These are phyloP conservation scores for Arthroderma sp. DNA, from an alignment of 2,329 filamentous ascomycete genomes.

Conservation along the genomic window DNA sequence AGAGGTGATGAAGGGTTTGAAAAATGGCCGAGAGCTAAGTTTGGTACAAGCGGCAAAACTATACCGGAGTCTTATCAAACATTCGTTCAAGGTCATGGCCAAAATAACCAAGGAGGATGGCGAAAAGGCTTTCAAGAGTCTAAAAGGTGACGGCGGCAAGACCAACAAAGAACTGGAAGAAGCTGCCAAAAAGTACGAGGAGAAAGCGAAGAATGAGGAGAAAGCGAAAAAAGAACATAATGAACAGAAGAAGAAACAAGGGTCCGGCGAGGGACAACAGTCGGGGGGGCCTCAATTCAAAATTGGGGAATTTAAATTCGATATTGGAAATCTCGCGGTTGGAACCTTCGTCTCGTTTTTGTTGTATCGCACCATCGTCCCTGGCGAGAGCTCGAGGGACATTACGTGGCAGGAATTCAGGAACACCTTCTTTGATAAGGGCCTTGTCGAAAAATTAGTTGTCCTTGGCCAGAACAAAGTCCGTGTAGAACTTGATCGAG, in stretches of 20 bases:
- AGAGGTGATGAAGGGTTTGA: conserved; percentile 46
- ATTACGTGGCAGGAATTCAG: conserved; percentile 98
- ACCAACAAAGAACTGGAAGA: background rate
- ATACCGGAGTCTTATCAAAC: conserved; percentile 42
- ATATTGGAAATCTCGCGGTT: conserved; percentile 44
- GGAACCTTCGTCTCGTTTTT: conserved; percentile 50
- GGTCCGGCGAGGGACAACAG: conserved; percentile 16
- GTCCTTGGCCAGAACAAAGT: conserved; percentile 68
- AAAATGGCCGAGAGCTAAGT: conserved; percentile 33
- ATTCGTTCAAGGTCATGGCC: conserved; percentile 40
- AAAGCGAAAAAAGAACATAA: conserved; percentile 25
- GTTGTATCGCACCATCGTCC: conserved; percentile 51
- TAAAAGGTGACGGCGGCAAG: background rate
- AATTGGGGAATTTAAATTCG: conserved; percentile 37
- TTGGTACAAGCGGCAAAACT: conserved; percentile 49
- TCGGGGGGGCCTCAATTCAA: conserved; percentile 19
- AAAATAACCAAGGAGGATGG: conserved; percentile 18
- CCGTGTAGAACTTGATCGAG: conserved; percentile 64
- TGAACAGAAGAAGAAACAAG: conserved; percentile 17
- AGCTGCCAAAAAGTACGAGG: background rate
- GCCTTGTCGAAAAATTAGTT: conserved; percentile 81
- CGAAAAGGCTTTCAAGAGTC: conserved; percentile 2
- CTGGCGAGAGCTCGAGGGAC: conserved; percentile 55
- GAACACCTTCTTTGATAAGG: conserved; percentile 88
- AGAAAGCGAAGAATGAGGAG: conserved; percentile 19